These are phyloP conservation scores for Talaromyces sp. DNA, from an alignment of 2,329 filamentous ascomycete species.

Conservation along the genomic window DNA sequence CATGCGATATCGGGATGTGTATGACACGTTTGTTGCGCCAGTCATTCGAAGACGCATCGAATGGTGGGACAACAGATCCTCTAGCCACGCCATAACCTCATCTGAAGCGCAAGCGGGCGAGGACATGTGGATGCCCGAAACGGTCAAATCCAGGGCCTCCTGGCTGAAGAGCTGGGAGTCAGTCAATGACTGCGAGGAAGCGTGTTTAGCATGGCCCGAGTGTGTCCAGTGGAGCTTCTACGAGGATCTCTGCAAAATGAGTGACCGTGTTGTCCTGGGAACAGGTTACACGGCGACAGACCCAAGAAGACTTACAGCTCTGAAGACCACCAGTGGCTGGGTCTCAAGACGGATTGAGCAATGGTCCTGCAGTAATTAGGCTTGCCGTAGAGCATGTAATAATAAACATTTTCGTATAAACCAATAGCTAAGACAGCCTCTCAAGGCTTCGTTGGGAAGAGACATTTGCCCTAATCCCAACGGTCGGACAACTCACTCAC, in stretches of 20 bases:
- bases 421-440: not conserved
- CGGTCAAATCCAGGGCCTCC: slow-evolving; percentile 16
- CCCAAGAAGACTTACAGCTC: slow-evolving; percentile 24
- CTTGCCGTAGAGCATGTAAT: not conserved
- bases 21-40: slow-evolving; percentile 23
- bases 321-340: slow-evolving; percentile 28
- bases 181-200: slow-evolving; percentile 25
- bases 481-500: not conserved
- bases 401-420: not conserved
- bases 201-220: slow-evolving; percentile 25
- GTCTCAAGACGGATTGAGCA: slow-evolving; percentile 16
- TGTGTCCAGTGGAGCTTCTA: slow-evolving; percentile 30
- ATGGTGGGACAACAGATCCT: slow-evolving; percentile 28
- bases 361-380: slow-evolving; percentile 2
- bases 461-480: not conserved
- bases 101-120: slow-evolving; percentile 20
- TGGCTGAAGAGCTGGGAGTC: slow-evolving; percentile 27
- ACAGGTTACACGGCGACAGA: slow-evolving; percentile 25
- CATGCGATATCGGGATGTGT: slow-evolving; percentile 27
- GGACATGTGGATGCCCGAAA: slow-evolving; percentile 13
- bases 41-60: slow-evolving; percentile 22
- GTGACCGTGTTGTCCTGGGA: slow-evolving; percentile 24
- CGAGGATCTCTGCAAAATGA: slow-evolving; percentile 28
- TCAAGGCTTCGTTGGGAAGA: not conserved
- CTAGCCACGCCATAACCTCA: slow-evolving; percentile 25